phyloP scores from a whole-genome alignment of 2,329 filamentous ascomycete genomes.

The Microsporum audouinii region DNA sequence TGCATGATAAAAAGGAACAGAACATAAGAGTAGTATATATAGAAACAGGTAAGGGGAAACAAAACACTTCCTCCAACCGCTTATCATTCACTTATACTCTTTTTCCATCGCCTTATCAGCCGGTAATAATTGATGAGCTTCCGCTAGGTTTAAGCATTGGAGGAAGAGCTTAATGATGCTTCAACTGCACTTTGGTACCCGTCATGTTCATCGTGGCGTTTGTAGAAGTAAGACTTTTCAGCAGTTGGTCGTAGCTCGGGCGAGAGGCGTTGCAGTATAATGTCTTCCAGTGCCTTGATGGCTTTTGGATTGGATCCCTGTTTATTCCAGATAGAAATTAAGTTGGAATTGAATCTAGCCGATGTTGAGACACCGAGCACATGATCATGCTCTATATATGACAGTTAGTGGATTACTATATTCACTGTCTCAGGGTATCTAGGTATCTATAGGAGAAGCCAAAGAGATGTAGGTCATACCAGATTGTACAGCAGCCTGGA shows the following conservation, averaged over 20 bases:
- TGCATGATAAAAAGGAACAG: not conserved
- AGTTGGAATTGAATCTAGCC: constrained; percentile 76
- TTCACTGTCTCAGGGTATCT: not conserved
- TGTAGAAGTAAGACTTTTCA: constrained; percentile 54
- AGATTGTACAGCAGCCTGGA: constrained; percentile 61
- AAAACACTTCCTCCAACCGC: not conserved
- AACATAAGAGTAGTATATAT: not conserved
- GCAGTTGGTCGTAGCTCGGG: constrained; percentile 59
- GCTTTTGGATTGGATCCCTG: constrained; percentile 70
- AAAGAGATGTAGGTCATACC: constrained; percentile 42
- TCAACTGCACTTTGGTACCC: constrained; percentile 52
- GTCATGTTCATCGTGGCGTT: constrained; percentile 78
- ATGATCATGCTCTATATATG: constrained; percentile 57
- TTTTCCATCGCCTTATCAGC: not conserved
- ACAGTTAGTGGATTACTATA: not conserved
- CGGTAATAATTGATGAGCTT: not conserved
- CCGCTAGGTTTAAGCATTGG: not conserved
- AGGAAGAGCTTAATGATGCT: not conserved
- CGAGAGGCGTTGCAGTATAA: constrained; percentile 62
- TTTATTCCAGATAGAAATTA: constrained; percentile 89
- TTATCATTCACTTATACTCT: too few species aligned
- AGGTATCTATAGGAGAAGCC: not conserved
- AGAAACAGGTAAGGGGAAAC: not conserved
- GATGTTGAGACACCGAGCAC: constrained; percentile 80
- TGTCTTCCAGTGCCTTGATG: constrained; percentile 60